Base-by-base conservation (phyloP, 345 rosid species). In the Chamaenerion angustifolium region DNA sequence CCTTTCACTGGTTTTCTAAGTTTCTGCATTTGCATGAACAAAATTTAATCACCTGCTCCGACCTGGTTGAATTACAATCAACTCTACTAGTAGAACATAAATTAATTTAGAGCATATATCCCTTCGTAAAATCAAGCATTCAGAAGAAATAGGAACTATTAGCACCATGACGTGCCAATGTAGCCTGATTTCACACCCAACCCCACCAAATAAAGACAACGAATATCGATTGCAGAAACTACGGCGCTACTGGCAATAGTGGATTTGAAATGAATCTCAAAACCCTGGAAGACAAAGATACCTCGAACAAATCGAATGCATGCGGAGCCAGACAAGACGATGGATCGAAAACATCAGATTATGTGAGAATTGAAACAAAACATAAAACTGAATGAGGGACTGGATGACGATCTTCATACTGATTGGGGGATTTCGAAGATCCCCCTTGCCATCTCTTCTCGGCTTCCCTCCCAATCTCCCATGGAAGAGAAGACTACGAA, bases 11-110 rank as follows among this genome's bases (percentile, higher is more conserved):
- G 57, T 55, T 51, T 52, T 56, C 58, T 71, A 59, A 60, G 58
- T 60, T 66, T 71, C 83, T 71, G 75, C 69, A 68, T 40, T 42
- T 14, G 49, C 35, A 6, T 43, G 23, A 51, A 13, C 48, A 13
- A 0, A 15, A 45, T 14, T 45, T 16, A 45, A 14, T 31, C 37
- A 31, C 37, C 37, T 31, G 37, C 7, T 31, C 37, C 37, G 37
- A 31, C 10, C 37, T 31, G 10, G 37, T 31, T 31, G 37, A 31
- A 5, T 31, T 31, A 31, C 37, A 31, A 31, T 31, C 37, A 5
- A 31, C 37, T 31, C 37, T 31, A 31, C 8, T 31, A 50, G 40
- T 16, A 23, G 3, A 13, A 16, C 21, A 16, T 2, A 23, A 47
- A 11, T 11, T 13, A 13, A 17, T 4, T 8, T 46, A 15, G 6